phyloP scores from a whole-genome alignment of 345 rosid genomes.

The Populus davidiana region DNA sequence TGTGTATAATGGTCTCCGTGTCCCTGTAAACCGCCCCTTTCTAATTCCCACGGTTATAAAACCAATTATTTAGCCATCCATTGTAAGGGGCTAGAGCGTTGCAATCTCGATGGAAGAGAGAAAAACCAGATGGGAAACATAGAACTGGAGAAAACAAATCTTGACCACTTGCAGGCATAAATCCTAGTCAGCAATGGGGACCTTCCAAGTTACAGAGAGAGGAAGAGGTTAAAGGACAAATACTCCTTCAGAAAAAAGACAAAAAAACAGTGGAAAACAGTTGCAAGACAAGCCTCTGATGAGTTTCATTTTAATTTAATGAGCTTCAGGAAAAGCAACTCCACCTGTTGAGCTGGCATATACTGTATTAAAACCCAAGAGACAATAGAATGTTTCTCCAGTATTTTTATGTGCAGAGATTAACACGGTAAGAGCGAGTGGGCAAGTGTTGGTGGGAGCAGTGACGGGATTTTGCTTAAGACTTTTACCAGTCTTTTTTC shows the following conservation, averaged over 20 bases:
- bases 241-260: constrained; percentile 5
- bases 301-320: not conserved
- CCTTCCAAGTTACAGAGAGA: constrained; percentile 16
- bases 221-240: constrained; percentile 13
- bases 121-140: not conserved
- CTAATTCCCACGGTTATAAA: no score
- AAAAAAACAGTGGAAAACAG: constrained; percentile 32
- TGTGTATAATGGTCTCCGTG: no score
- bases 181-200: constrained; percentile 35
- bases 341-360: not conserved
- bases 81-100: no score
- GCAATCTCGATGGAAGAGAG: not conserved
- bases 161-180: constrained; percentile 6
- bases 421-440: no score
- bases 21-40: no score
- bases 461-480: no score
- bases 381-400: constrained; percentile 10
- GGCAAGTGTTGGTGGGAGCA: no score
- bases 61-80: no score
- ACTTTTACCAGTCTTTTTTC: no score
- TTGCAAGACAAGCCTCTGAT: constrained; percentile 9
- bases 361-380: not conserved
- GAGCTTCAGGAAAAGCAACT: not conserved
- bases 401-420: not conserved
- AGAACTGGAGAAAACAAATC: not conserved